Evolutionary conservation across 306 rosid genomes (phyloP).

Genomic region (Quercus rubra): DNA sequence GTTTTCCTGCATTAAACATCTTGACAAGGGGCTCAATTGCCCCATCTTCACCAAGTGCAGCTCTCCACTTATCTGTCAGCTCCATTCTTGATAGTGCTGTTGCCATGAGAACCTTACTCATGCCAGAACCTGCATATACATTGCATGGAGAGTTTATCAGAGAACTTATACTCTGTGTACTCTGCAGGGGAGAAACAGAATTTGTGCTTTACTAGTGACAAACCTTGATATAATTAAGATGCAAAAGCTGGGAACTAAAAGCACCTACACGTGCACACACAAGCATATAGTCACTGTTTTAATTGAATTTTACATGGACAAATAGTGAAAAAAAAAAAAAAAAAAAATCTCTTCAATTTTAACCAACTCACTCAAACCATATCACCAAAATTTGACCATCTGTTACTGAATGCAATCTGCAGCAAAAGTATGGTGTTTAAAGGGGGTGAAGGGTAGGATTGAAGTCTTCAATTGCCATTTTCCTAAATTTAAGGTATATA

Average conservation of each 20-base stretch:
- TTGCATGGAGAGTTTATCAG: neutral
- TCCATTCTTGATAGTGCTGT: conserved; percentile 81
- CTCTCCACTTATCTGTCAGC: conserved; percentile 74
- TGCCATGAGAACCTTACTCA: conserved; percentile 92
- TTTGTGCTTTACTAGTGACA: neutral
- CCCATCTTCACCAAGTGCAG: conserved; percentile 74
- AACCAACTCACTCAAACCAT: neutral
- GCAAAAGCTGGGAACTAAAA: neutral
- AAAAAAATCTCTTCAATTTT: neutral
- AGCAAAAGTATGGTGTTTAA: neutral
- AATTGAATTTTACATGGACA: neutral
- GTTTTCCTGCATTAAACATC: conserved; percentile 73
- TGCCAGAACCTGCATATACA: conserved; percentile 73
- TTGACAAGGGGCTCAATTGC: conserved; percentile 70
- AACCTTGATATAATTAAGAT: neutral
- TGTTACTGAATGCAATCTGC: neutral
- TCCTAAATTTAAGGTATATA: neutral
- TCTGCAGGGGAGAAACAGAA: neutral
- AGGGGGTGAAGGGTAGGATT: neutral
- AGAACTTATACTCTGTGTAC: conserved; percentile 4
- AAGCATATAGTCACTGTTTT: neutral
- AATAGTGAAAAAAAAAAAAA: neutral
- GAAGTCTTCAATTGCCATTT: neutral
- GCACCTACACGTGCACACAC: neutral
- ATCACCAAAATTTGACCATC: neutral